phyloP scores from a whole-genome alignment of 1,284 basidiomycete species.

The Melampsora americana region DNA sequence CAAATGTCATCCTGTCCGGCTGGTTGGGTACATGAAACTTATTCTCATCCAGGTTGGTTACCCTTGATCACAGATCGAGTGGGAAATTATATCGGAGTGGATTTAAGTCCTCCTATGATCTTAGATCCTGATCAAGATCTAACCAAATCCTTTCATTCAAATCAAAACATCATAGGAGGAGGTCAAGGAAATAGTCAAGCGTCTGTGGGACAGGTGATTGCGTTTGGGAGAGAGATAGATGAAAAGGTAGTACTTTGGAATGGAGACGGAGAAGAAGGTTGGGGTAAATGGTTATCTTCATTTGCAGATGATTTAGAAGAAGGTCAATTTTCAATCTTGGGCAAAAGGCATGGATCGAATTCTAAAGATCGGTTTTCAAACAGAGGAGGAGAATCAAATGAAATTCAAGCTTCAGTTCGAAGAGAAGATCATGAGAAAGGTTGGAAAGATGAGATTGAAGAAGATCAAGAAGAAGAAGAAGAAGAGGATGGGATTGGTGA shows the following conservation, averaged over 20 bases:
- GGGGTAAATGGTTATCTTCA: constrained; percentile 88
- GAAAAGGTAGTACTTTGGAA: constrained; percentile 81
- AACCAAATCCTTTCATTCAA: constrained; percentile 2
- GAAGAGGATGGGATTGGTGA: constrained; percentile 54
- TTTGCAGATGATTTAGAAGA: constrained; percentile 90
- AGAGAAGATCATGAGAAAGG: constrained; percentile 38
- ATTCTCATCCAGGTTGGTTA: constrained; percentile 93
- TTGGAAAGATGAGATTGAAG: constrained; percentile 26
- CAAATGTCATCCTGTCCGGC: constrained; percentile 84
- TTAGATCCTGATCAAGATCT: constrained; percentile 14
- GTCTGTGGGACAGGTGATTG: constrained; percentile 81
- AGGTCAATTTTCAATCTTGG: constrained; percentile 61
- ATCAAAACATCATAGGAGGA: constrained; percentile 10
- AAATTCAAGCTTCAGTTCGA: constrained; percentile 15
- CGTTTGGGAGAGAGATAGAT: constrained; percentile 96
- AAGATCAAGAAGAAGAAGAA: constrained; percentile 39
- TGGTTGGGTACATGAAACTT: constrained; percentile 82
- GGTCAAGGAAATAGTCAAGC: constrained; percentile 39
- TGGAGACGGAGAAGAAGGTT: constrained; percentile 77
- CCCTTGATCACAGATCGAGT: constrained; percentile 87
- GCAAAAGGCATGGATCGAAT: constrained; percentile 32
- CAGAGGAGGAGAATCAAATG: constrained; percentile 54
- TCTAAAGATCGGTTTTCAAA: no score
- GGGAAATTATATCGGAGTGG: constrained; percentile 95
- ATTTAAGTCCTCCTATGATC: constrained; percentile 69